phyloP scores from a whole-genome alignment of 2,329 filamentous ascomycete genomes.

The Furcasterigmium sp. region DNA sequence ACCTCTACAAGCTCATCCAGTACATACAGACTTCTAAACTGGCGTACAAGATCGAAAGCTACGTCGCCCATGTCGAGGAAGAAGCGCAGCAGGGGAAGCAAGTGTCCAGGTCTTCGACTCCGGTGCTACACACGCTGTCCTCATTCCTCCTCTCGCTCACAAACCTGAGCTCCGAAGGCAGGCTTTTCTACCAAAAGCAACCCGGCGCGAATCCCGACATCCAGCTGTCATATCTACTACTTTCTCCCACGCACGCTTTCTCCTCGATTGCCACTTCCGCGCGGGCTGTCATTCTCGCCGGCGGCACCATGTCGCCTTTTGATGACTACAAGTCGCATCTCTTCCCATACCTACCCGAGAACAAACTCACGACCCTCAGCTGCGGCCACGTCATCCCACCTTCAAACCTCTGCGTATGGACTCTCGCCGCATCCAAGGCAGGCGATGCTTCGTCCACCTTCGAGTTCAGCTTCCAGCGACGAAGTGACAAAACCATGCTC shows the following conservation, averaged over 20 bases:
- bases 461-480: slow-evolving; percentile 82
- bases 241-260: slow-evolving; percentile 90
- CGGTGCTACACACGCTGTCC: slow-evolving; percentile 49
- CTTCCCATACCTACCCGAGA: slow-evolving; percentile 65
- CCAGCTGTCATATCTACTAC: slow-evolving; percentile 74
- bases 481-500: slow-evolving; percentile 65
- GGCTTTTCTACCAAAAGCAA: slow-evolving; percentile 57
- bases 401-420: slow-evolving; percentile 74
- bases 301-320: slow-evolving; percentile 97
- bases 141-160: slow-evolving; percentile 75
- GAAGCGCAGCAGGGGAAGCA: slow-evolving; percentile 23
- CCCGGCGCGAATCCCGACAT: slow-evolving; percentile 36
- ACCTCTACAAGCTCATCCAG: slow-evolving; percentile 79
- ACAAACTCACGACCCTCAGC: slow-evolving; percentile 72
- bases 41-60: slow-evolving; percentile 91
- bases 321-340: slow-evolving; percentile 82
- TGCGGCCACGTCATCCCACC: slow-evolving; percentile 91
- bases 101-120: slow-evolving; percentile 32
- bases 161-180: slow-evolving; percentile 71
- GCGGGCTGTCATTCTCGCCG: slow-evolving; percentile 82
- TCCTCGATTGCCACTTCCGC: slow-evolving; percentile 80
- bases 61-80: slow-evolving; percentile 59
- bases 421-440: slow-evolving; percentile 47
- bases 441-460: slow-evolving; percentile 45
- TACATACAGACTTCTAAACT: slow-evolving; percentile 92